Evolutionary conservation across 208 protist species (phyloP), one percentile per base, ranked within the genome.

Genomic region (Strigomonas culicis): DNA sequence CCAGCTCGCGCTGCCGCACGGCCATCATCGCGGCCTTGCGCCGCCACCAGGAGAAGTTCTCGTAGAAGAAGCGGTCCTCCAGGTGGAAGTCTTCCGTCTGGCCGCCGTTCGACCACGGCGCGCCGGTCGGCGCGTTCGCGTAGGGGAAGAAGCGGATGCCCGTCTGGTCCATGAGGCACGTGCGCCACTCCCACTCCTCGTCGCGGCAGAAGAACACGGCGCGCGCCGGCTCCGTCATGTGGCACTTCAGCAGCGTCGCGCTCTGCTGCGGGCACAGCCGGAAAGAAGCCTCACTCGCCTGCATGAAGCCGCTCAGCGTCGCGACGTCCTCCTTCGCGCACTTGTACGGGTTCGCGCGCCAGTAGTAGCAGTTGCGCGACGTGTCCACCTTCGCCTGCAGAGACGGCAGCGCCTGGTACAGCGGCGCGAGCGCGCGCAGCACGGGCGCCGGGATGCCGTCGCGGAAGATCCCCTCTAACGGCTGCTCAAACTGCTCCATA

Each of bases 131-230:
- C 4, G 90, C 86, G 64, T 96, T 96, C 13, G 90, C 90, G 70
- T 96, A 96, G 1, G 90, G 90, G 80, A 84, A 96, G 69, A 96
- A 96, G 59, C 90, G 90, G 22, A 93, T 73, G 19, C 90, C 90
- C 0, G 90, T 96, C 63, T 93, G 82, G 63, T 96, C 90, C 90
- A 96, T 96, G 57, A 96, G 59, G 67, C 90, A 96, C 47, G 69
- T 92, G n/a, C 90, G 90, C 90, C 90, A 96, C 79, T 96, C 86
- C 84, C 86, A 96, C 76, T 96, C 90, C 65, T 96, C 90, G 63
- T 96, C 90, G 28, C 90, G 84, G 70, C 90, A 96, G 75, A 96
- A 96, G 53, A 79, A 96, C 24, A 96, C 79, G n/a, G 86, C 90
- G 55, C 82, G 80, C 13, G 86, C 82, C 8, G 90, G 90, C 71